Conservation (phyloP, 345 rosid genomes). For the Gossypium turneri region DNA sequence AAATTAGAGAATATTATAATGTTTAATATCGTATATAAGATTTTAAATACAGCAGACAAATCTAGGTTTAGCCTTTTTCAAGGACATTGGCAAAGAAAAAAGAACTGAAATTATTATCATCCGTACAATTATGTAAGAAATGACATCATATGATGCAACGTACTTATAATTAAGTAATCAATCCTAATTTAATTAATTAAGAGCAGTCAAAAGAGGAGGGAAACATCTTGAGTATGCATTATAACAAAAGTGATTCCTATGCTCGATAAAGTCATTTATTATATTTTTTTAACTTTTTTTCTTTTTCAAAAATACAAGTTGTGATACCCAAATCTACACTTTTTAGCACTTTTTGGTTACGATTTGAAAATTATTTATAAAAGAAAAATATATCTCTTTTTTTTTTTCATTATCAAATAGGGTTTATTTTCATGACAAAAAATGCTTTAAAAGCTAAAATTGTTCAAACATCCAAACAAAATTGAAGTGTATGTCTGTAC, state of each 20-base stretch:
- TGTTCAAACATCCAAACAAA: too few relatives aligned
- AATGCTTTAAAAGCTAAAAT: too few relatives aligned
- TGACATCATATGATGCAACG: conserved; percentile 5
- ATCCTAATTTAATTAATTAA: background rate
- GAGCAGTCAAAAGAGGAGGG: conserved; percentile 31
- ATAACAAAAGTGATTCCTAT: conserved; percentile 25
- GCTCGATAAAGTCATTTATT: conserved; percentile 33
- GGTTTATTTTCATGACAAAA: too few relatives aligned
- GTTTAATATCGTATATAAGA: background rate
- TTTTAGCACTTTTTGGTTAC: background rate
- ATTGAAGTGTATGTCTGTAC: too few relatives aligned
- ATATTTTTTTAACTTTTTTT: background rate
- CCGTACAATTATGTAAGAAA: conserved; percentile 16
- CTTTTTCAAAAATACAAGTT: background rate
- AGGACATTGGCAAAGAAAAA: conserved; percentile 8
- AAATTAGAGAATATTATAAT: too few relatives aligned
- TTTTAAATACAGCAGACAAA: background rate
- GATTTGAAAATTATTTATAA: background rate
- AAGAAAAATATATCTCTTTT: too few relatives aligned
- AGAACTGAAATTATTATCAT: background rate
- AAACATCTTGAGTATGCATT: conserved; percentile 30
- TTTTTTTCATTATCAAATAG: too few relatives aligned
- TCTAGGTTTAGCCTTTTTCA: conserved; percentile 24
- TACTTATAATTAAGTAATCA: background rate
- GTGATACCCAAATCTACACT: background rate